Evolutionary conservation across 2,329 filamentous ascomycete genomes (phyloP), one percentile per base, ranked within the genome.

Genomic region (Macroventuria anomochaeta): DNA sequence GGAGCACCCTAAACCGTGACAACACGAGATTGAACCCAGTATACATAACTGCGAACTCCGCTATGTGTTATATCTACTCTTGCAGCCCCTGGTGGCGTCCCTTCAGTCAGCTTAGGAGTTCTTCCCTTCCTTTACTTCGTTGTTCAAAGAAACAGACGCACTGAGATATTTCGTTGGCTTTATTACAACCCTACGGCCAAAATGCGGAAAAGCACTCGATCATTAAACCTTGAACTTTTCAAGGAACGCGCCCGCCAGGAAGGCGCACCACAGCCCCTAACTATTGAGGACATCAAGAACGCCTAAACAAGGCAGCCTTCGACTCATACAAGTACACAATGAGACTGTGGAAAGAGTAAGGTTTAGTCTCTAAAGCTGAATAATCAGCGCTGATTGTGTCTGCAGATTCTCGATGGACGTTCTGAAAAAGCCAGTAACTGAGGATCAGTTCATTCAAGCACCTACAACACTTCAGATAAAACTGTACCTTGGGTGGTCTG

Each of bases 401-500:
- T 8, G 10, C 5, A 48, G 44, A 5, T 48, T 38, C 13, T 29
- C 34, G 10, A 7, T 2, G 17, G 25, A 48, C 17, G 12, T 40
- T 12, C 44, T 47, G 3, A 15, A 47, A 11, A 31, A 31, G 23
- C 32, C 23, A 4, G 15, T 38, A 11, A 15, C 8, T 20, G 33
- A 39, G 13, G 2, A 47, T 7, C 13, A 15, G 13, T 47, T 47
- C 23, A 7, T 15, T 7, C 3, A 38, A 10, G 34, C 34, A 40
- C 34, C 44, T 23, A 28, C 26, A 15, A 48, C 20, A 7, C 18
- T 38, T 3, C 23, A 48, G 10, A 44, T 57, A 8, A 0, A 57
- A 33, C 12, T 57, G 15, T 47, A 26, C 32, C 47, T 60, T 7
- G 6, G 12, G 4, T 60, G 40, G 57, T 46, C 55, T 26, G 47